A percentile compares a stretch with the other conserved stretches of the same genome.
These are phyloP conservation scores for Circinella umbellata DNA, from an alignment of 371 early-diverging fungal species.

Conservation along the genomic window DNA sequence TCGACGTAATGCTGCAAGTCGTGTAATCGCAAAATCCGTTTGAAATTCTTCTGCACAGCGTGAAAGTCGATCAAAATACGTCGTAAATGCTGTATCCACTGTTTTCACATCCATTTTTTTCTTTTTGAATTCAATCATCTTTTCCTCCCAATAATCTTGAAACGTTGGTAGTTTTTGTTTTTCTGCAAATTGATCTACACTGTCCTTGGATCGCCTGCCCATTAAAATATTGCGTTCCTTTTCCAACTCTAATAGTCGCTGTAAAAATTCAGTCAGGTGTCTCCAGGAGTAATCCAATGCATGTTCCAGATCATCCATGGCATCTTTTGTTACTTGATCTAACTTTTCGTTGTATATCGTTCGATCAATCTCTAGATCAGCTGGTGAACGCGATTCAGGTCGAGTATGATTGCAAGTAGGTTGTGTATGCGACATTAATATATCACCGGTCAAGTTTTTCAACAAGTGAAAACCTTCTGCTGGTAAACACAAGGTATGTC, in stretches of 20 bases:
- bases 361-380: slow-evolving; percentile 75
- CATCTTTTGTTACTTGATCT: slow-evolving; percentile 38
- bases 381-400: slow-evolving; percentile 67
- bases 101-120: slow-evolving; percentile 36
- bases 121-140: slow-evolving; percentile 12
- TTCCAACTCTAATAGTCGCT: slow-evolving; percentile 39
- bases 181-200: slow-evolving; percentile 35
- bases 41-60: slow-evolving; percentile 24
- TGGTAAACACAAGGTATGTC: slow-evolving; percentile 64
- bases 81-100: slow-evolving; percentile 56
- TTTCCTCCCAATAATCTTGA: slow-evolving; percentile 34
- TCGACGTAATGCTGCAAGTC: slow-evolving; percentile 29
- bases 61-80: slow-evolving; percentile 49
- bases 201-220: slow-evolving; percentile 39
- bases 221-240: slow-evolving; percentile 38
- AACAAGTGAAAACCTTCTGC: slow-evolving; percentile 71
- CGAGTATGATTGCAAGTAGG: slow-evolving; percentile 77
- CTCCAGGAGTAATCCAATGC: slow-evolving; percentile 48
- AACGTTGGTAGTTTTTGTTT: slow-evolving; percentile 35
- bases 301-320: slow-evolving; percentile 41
- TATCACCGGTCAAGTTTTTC: slow-evolving; percentile 72
- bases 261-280: slow-evolving; percentile 49
- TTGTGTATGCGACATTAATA: slow-evolving; percentile 73
- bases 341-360: slow-evolving; percentile 70
- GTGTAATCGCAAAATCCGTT: slow-evolving; percentile 33